Conservation (phyloP, 1,284 basidiomycete genomes). For the Veloboletus limbatus region DNA sequence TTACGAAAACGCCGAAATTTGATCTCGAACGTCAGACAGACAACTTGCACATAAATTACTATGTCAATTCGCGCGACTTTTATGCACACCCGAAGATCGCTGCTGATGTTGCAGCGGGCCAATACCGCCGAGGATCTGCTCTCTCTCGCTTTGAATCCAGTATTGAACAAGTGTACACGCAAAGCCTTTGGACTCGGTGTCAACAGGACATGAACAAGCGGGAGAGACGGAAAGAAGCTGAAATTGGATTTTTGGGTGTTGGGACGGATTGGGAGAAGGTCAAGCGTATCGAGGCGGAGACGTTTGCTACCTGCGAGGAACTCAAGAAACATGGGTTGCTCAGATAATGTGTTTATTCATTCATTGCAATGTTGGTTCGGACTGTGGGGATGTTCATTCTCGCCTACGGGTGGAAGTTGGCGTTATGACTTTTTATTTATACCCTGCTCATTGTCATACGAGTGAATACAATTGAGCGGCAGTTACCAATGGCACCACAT, state of each 20-base stretch:
- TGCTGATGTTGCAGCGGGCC: conserved; percentile 58
- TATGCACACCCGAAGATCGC: conserved; percentile 74
- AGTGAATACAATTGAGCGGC: not conserved
- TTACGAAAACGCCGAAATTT: conserved; percentile 57
- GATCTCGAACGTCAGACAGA: conserved; percentile 66
- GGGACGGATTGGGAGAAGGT: conserved; percentile 90
- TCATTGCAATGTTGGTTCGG: conserved; percentile 9
- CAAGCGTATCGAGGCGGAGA: conserved; percentile 60
- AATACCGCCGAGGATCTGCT: conserved; percentile 35
- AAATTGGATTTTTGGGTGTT: conserved; percentile 84
- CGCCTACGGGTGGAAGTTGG: conserved; percentile 3
- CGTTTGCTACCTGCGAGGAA: conserved; percentile 72
- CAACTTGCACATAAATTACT: conserved; percentile 76
- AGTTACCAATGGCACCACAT: not conserved
- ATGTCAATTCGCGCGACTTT: conserved; percentile 82
- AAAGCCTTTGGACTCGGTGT: conserved; percentile 69
- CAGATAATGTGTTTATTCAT: conserved; percentile 29
- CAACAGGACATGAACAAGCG: conserved; percentile 60
- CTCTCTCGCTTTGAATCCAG: conserved; percentile 58
- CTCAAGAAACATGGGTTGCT: conserved; percentile 57
- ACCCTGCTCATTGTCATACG: conserved; percentile 13
- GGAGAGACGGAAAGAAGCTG: conserved; percentile 66
- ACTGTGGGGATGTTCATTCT: conserved; percentile 7
- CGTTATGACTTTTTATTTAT: conserved; percentile 31
- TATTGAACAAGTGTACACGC: conserved; percentile 72